phyloP scores from a whole-genome alignment of 2,329 filamentous ascomycete species.

The Ascochyta fabae region DNA sequence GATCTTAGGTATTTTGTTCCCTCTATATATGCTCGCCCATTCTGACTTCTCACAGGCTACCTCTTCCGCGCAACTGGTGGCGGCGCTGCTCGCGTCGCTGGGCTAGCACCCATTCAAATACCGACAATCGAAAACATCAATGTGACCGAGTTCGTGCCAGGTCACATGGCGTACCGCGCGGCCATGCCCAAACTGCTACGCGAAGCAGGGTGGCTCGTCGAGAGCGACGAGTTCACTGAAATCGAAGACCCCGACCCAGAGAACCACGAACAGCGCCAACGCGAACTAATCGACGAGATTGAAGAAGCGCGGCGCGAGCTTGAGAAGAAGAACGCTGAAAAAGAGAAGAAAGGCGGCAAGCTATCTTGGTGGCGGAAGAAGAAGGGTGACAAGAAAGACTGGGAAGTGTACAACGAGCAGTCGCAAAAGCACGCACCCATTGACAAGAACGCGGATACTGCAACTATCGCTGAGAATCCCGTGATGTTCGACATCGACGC shows the following conservation, averaged over 20 bases:
- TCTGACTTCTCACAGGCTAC: slow-evolving; percentile 62
- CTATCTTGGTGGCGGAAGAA: slow-evolving; percentile 82
- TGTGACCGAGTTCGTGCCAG: slow-evolving; percentile 82
- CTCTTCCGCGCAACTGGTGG: slow-evolving; percentile 93
- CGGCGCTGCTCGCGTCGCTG: slow-evolving; percentile 87
- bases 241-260: slow-evolving; percentile 98
- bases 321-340: slow-evolving; percentile 68
- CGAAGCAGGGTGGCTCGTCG: slow-evolving; percentile 87
- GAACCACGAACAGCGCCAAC: slow-evolving; percentile 83
- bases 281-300: slow-evolving; percentile 94
- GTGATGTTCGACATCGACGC: slow-evolving; percentile 96
- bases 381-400: slow-evolving; percentile 82
- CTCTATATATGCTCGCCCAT: background rate
- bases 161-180: slow-evolving; percentile 95
- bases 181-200: slow-evolving; percentile 89
- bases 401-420: slow-evolving; percentile 89
- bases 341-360: slow-evolving; percentile 64
- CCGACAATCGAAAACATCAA: slow-evolving; percentile 87
- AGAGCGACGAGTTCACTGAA: slow-evolving; percentile 92
- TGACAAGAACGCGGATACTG: slow-evolving; percentile 53
- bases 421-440: slow-evolving; percentile 50
- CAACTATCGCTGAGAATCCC: slow-evolving; percentile 60
- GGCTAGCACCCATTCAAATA: slow-evolving; percentile 80
- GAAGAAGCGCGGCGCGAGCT: slow-evolving; percentile 90
- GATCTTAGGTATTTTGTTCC: slow-evolving; percentile 71